Evolutionary conservation across 352 stramenopile species (phyloP).

Genomic region (Aphanomyces cochlioides): DNA sequence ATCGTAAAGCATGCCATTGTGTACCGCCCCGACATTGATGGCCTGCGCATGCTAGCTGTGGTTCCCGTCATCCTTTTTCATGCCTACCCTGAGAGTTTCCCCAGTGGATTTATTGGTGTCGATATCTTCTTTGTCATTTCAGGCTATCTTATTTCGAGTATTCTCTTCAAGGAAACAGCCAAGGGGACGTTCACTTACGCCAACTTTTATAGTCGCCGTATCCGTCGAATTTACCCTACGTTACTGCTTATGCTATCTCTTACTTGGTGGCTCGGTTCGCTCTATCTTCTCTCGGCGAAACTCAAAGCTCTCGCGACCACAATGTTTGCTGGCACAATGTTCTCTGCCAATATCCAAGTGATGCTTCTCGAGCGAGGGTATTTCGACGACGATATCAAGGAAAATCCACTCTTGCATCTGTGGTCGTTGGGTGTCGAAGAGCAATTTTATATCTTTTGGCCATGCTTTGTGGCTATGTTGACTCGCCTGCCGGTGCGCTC

Average conservation of each 20-base stretch:
- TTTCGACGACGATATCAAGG: slow-evolving; percentile 26
- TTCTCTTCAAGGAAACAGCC: slow-evolving; percentile 3
- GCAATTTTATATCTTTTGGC: slow-evolving; percentile 32
- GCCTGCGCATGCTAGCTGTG: neutral
- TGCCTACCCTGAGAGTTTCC: neutral
- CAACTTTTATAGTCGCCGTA: slow-evolving; percentile 3
- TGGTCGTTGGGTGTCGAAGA: slow-evolving; percentile 31
- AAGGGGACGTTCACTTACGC: neutral
- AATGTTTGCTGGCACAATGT: neutral
- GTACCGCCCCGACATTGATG: neutral
- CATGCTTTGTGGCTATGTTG: slow-evolving; percentile 1
- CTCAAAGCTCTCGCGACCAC: neutral
- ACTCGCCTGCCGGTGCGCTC: neutral
- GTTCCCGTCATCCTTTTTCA: neutral
- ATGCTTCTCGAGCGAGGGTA: slow-evolving; percentile 22
- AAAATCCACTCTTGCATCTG: slow-evolving; percentile 25
- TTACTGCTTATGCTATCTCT: neutral
- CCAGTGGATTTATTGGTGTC: neutral
- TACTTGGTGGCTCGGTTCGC: neutral
- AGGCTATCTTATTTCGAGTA: slow-evolving; percentile 4
- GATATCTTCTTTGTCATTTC: slow-evolving; percentile 9
- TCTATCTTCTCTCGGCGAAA: neutral
- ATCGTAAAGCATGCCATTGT: neutral
- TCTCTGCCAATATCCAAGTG: slow-evolving; percentile 25
- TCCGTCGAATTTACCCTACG: neutral